Evolutionary conservation across 768 basidiomycete genomes (phyloP), one percentile per base, ranked within the genome.

Genomic region (Chalciporus sphaerocephalus): DNA sequence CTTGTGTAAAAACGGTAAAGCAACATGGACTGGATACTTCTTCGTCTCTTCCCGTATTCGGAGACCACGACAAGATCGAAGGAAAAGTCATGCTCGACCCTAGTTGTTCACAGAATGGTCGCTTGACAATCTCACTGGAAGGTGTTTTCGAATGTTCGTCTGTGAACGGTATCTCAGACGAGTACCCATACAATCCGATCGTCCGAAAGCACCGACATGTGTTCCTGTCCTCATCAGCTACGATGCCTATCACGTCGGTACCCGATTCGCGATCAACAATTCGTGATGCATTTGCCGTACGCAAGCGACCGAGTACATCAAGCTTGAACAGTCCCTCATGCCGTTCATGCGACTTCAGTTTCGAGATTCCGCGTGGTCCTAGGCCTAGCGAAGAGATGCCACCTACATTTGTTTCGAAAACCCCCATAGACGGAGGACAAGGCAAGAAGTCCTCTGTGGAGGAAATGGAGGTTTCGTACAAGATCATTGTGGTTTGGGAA

Each of bases 31-130:
- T 62, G 17, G 58, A 55, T 21, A 48, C 21, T 30, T 51, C 57
- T 13, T 60, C 58, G 10, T 52, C 65, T 27, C 42, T 56, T 18
- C 74, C 84, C 2, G 79, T 86, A 4, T 87, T 83, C 52, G 73
- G 75, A 25, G 75, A 80, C 41, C 72, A 76, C 37, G 82, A 85
- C 56, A 74, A 70, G 50, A 69, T 87, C 13, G 69, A 72, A 50
- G 85, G 85, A 25, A 77, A 72, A 43, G 73, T 87, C 12, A 69
- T 72, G 15, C 71, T 87, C 1, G 79, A 81, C 53, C 68, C 75
- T 11, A 73, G 56, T 47, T 78, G 69, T 58, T 66, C 69, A 39
- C 74, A 68, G 47, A 72, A 73, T 4, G 85, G 85, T n/a, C 73
- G 73, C 16, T 64, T 87, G 40, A 69, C 72, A 13, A 68, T 87